These are phyloP conservation scores for Pleomassaria siparia DNA, from an alignment of 2,329 filamentous ascomycete species.

Conservation along the genomic window DNA sequence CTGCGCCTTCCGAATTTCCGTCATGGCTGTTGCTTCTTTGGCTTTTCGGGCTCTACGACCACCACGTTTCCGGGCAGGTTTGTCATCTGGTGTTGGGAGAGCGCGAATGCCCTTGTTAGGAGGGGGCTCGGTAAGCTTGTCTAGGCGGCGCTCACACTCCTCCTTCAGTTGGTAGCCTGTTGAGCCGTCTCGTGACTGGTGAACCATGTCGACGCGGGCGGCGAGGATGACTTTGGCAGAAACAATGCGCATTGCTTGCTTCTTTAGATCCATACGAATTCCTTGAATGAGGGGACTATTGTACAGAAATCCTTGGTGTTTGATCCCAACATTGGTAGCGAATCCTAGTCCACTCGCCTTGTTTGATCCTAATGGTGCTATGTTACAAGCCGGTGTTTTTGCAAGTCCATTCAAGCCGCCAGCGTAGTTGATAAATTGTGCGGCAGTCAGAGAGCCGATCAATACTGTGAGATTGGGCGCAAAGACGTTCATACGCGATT, in stretches of 20 bases:
- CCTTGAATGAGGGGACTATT: constrained; percentile 85
- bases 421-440: constrained; percentile 92
- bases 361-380: constrained; percentile 87
- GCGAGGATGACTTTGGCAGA: constrained; percentile 93
- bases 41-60: constrained; percentile 87
- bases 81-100: constrained; percentile 90
- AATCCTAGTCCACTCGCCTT: constrained; percentile 79
- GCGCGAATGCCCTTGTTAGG: constrained; percentile 86
- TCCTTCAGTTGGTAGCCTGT: constrained; percentile 80
- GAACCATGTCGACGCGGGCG: constrained; percentile 83
- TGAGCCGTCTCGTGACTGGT: constrained; percentile 77
- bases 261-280: constrained; percentile 83
- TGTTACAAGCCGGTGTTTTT: constrained; percentile 90
- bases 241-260: constrained; percentile 92
- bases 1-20: constrained; percentile 91
- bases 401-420: constrained; percentile 86
- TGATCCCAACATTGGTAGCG: constrained; percentile 87
- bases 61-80: constrained; percentile 88
- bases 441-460: constrained; percentile 88
- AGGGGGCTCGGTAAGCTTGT: constrained; percentile 89
- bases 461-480: constrained; percentile 90
- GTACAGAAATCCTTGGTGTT: constrained; percentile 92
- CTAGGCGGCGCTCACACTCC: constrained; percentile 80
- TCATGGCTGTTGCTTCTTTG: constrained; percentile 97
- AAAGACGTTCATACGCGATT: constrained; percentile 95